A percentile compares a stretch with the other conserved stretches of the same genome.
Evolutionary conservation across 73 alveolate genomes (phyloP).

Genomic region (Stentor coeruleus): DNA sequence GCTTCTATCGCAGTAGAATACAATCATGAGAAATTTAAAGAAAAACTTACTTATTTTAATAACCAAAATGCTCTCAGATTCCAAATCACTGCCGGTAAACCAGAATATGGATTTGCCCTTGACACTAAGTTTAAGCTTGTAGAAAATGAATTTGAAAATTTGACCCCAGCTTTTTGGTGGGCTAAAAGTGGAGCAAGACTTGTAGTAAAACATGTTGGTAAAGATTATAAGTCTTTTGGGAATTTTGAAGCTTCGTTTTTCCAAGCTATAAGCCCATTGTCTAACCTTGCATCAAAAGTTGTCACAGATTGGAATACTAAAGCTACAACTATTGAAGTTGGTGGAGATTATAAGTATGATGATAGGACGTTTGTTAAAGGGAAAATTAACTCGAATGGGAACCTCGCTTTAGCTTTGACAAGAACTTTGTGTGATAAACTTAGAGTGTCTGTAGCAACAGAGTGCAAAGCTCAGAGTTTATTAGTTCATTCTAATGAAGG

Average conservation of each 20-base stretch:
- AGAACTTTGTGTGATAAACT: neutral
- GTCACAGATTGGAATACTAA: neutral
- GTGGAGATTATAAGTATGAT: conserved; percentile 11
- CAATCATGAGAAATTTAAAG: neutral
- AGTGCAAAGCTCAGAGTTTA: neutral
- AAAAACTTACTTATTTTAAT: neutral
- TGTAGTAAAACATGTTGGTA: conserved; percentile 16
- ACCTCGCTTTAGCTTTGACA: neutral
- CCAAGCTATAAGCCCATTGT: neutral
- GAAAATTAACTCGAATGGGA: neutral
- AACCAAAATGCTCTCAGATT: neutral
- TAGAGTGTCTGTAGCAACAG: conserved; percentile 9
- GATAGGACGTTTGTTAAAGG: neutral
- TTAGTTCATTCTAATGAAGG: neutral
- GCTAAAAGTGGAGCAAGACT: conserved; percentile 10
- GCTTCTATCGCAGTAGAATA: neutral
- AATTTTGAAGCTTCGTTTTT: neutral
- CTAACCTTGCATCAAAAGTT: neutral
- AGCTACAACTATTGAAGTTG: neutral
- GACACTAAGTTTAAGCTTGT: neutral
- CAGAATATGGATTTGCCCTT: conserved; percentile 18
- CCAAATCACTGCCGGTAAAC: neutral
- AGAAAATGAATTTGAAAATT: neutral
- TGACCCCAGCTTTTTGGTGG: neutral
- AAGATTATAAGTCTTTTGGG: neutral